Conservation (phyloP, 495 filamentous ascomycete species). For the Aspergillus sclerotiicarbonarius region DNA sequence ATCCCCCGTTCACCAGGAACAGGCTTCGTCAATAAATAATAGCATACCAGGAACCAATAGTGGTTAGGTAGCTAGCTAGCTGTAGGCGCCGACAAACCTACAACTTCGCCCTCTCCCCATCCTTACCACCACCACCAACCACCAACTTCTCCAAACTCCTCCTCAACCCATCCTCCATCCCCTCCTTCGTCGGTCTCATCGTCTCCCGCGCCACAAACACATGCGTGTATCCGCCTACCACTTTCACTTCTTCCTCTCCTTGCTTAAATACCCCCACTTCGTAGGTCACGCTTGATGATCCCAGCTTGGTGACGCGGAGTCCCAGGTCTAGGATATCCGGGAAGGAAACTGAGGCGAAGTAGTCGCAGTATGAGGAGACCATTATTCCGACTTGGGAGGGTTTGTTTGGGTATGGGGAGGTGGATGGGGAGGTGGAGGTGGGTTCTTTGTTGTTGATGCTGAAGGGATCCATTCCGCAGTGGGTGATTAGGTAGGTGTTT, state of each 20-base stretch:
- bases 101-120: conserved; percentile 24
- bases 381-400: conserved; percentile 69
- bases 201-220: conserved; percentile 80
- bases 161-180: conserved; percentile 48
- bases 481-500: conserved; percentile 81
- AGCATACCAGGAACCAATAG: too few relatives aligned
- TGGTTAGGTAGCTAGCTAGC: too few relatives aligned
- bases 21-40: too few relatives aligned
- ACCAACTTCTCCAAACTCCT: conserved; percentile 49
- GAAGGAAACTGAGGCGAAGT: conserved; percentile 79
- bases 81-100: conserved; percentile 7
- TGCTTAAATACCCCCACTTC: conserved; percentile 85
- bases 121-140: conserved; percentile 11
- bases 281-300: conserved; percentile 86
- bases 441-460: conserved; percentile 32
- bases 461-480: conserved; percentile 73
- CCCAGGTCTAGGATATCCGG: conserved; percentile 80
- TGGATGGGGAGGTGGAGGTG: not conserved
- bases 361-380: conserved; percentile 78
- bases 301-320: conserved; percentile 77
- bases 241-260: conserved; percentile 70
- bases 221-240: conserved; percentile 84
- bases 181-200: conserved; percentile 56
- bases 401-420: not conserved
- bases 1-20: too few relatives aligned